Conservation (phyloP, 352 stramenopile species). For the Globisporangium abappressorium region DNA sequence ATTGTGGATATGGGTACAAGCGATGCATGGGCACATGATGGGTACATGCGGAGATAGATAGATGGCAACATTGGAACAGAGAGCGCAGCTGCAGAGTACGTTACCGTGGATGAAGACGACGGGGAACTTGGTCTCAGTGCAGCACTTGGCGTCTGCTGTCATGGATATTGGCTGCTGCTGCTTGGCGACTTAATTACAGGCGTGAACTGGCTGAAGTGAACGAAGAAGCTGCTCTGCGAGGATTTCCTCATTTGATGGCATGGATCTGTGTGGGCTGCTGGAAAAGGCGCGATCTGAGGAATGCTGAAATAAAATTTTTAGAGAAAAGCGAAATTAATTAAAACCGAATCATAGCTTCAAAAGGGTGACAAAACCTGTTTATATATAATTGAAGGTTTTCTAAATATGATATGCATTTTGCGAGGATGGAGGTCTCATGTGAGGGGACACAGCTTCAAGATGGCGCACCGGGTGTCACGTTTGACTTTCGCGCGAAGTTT, state of each 20-base stretch:
- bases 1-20: neutral
- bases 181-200: neutral
- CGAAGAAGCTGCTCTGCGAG: neutral
- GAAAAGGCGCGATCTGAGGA: neutral
- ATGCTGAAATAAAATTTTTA: neutral
- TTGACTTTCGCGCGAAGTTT: neutral
- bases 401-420: neutral
- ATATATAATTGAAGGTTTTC: too few relatives aligned
- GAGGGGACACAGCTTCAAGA: neutral
- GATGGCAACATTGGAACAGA: neutral
- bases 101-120: conserved; percentile 66
- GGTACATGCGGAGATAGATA: too few relatives aligned
- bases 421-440: neutral
- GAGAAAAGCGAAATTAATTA: too few relatives aligned
- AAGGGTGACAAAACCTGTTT: too few relatives aligned
- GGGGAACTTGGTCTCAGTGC: conserved; percentile 37
- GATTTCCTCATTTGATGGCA: too few relatives aligned
- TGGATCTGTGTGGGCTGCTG: neutral
- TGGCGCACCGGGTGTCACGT: neutral
- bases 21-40: neutral
- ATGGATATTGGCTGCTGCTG: neutral
- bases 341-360: too few relatives aligned
- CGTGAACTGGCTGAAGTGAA: neutral
- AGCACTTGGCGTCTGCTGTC: neutral
- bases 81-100: neutral